Evolutionary conservation across 2,329 filamentous ascomycete species (phyloP).

Genomic region (Trichophyton equinum): DNA sequence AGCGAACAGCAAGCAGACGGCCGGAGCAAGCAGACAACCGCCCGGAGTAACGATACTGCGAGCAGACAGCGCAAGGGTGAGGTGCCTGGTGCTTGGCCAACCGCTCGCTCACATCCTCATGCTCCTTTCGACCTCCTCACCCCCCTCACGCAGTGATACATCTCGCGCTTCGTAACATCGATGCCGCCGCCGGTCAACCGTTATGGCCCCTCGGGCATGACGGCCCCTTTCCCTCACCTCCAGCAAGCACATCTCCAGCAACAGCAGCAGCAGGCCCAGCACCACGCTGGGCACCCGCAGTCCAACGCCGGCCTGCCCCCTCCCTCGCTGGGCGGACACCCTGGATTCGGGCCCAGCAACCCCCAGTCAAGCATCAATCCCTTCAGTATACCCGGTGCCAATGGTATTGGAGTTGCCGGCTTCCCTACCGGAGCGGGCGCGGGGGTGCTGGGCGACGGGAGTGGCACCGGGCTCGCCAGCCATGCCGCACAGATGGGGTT

Average conservation of each 20-base stretch:
- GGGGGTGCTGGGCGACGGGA: constrained; percentile 32
- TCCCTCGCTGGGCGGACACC: constrained; percentile 52
- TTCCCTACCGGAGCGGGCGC: constrained; percentile 45
- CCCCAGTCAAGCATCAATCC: constrained; percentile 56
- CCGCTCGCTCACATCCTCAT: background rate
- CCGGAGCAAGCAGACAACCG: background rate
- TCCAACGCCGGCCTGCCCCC: constrained; percentile 39
- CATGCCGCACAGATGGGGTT: constrained; percentile 84
- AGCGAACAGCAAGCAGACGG: background rate
- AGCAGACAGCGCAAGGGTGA: background rate
- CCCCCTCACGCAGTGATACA: constrained; percentile 12
- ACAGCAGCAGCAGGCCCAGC: constrained; percentile 34
- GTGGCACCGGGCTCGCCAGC: constrained; percentile 62
- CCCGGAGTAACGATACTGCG: background rate
- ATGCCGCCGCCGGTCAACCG: constrained; percentile 50
- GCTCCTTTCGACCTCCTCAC: constrained; percentile 3
- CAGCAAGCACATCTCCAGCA: constrained; percentile 39
- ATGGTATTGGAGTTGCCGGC: constrained; percentile 48
- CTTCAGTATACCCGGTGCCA: constrained; percentile 43
- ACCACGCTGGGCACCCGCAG: constrained; percentile 30
- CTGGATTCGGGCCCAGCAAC: constrained; percentile 51
- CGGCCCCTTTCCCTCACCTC: constrained; percentile 47
- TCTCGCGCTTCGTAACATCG: constrained; percentile 15
- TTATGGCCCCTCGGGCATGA: constrained; percentile 46
- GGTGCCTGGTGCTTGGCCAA: background rate